Base-by-base conservation (phyloP, 306 rosid genomes). In the Sophora flavescens region DNA sequence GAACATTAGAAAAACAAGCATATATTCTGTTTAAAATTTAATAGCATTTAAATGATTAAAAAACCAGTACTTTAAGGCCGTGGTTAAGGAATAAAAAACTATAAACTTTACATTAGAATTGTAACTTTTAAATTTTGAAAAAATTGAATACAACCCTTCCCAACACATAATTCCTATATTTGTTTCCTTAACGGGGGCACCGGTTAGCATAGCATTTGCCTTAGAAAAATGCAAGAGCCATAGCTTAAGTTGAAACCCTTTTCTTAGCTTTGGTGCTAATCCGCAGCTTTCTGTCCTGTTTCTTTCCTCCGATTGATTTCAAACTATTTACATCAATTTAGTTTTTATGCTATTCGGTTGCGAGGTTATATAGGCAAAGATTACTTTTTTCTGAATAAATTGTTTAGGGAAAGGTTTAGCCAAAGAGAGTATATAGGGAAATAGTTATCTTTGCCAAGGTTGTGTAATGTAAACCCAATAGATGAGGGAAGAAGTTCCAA, bases 301-400 rank as follows among this genome's bases (percentile, higher is more conserved):
- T 32, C 38, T 47, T 61, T 33, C 14, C 38, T 68, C 28, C 75
- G 17, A 36, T 32, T 70, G 45, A 48, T 61, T 59, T 35, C 8
- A 35, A 50, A 36, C 2, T 42, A 30, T 42, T 73, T 44, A 59
- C 14, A 15, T 8, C 47, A 22, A 6, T 66, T 42, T 1, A 6
- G 16, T 67, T 44, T 44, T 17, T 57, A 1, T 16, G 12, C 5
- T 8, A 48, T 50, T 32, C 32, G 50, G 33, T 69, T 69, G 17
- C 2, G 12, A n/a, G 15, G 5, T 14, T 48, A 48, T 48, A 14
- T 48, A 48, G 16, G 54, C 2, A 48, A 14, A 48, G 54, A 14
- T 48, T 14, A 12, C 14, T 14, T 12, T 47, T 6, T 42, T 2
- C 50, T 3, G 4, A 44, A 44, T 2, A 44, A 10, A 6, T 15